A percentile compares a stretch with the other conserved stretches of the same genome.
phyloP scores from a whole-genome alignment of 2,329 filamentous ascomycete genomes.

The Pyrenochaeta sp. region DNA sequence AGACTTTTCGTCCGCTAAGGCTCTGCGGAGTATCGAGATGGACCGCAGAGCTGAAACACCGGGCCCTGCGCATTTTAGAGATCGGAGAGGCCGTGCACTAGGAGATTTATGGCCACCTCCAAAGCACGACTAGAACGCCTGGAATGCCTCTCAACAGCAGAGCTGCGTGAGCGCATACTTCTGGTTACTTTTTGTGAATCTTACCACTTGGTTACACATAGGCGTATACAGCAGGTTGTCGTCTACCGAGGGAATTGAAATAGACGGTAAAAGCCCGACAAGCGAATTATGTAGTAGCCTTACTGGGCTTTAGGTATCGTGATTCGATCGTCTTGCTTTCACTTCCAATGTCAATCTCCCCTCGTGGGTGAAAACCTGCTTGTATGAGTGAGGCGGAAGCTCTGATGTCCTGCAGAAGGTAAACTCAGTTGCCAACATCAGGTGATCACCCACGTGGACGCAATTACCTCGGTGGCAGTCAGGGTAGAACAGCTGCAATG shows the following conservation, averaged over 20 bases:
- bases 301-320: too few species aligned
- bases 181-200: background rate
- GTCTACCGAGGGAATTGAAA: too few species aligned
- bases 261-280: too few species aligned
- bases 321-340: too few species aligned
- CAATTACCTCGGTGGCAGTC: too few species aligned
- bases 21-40: constrained; percentile 16
- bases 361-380: too few species aligned
- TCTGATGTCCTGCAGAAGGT: constrained; percentile 10
- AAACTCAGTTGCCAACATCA: background rate
- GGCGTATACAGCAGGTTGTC: background rate
- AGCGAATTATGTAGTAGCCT: too few species aligned
- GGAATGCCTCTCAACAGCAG: constrained; percentile 10
- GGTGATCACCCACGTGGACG: background rate
- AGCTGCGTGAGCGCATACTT: constrained; percentile 1
- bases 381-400: constrained; percentile 10
- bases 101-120: constrained; percentile 4
- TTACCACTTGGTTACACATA: constrained; percentile 29
- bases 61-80: constrained; percentile 14
- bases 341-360: too few species aligned
- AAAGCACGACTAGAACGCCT: constrained; percentile 8
- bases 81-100: constrained; percentile 16
- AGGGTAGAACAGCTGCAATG: background rate
- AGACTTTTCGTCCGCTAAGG: constrained; percentile 14
- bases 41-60: constrained; percentile 30